A percentile compares a stretch with the other conserved stretches of the same genome.
These are phyloP conservation scores for Bassia scoparia DNA, from an alignment of 148 eudicot genomes.

Conservation along the genomic window DNA sequence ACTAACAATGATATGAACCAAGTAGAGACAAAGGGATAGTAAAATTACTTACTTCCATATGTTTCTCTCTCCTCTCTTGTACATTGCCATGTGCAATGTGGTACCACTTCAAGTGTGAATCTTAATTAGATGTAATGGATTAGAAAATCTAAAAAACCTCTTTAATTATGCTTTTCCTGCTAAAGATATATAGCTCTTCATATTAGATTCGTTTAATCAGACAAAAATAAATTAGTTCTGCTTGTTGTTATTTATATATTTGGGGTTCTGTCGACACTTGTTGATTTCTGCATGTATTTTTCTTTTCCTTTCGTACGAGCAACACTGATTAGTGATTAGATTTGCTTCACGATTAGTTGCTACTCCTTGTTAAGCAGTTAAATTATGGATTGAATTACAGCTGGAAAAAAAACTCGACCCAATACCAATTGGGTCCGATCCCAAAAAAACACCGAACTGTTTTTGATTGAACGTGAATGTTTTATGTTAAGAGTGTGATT, in stretches of 20 bases:
- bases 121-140: background rate
- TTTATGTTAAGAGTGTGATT: no score
- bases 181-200: background rate
- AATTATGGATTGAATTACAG: no score
- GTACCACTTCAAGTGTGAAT: conserved; percentile 19
- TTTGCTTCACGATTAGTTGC: no score
- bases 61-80: conserved; percentile 18
- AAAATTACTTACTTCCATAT: conserved; percentile 10
- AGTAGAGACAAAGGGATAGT: conserved; percentile 24
- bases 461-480: no score
- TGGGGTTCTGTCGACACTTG: background rate
- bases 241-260: background rate
- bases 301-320: background rate
- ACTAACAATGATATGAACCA: conserved; percentile 18
- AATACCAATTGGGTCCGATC: no score
- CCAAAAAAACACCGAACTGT: no score
- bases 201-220: conserved; percentile 14
- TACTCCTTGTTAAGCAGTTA: no score
- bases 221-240: background rate
- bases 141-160: background rate
- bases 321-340: background rate
- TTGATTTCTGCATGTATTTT: background rate
- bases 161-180: background rate
- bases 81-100: conserved; percentile 27
- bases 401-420: no score